phyloP scores from a whole-genome alignment of 257 asterid genomes.

The Gentiana macrophylla region DNA sequence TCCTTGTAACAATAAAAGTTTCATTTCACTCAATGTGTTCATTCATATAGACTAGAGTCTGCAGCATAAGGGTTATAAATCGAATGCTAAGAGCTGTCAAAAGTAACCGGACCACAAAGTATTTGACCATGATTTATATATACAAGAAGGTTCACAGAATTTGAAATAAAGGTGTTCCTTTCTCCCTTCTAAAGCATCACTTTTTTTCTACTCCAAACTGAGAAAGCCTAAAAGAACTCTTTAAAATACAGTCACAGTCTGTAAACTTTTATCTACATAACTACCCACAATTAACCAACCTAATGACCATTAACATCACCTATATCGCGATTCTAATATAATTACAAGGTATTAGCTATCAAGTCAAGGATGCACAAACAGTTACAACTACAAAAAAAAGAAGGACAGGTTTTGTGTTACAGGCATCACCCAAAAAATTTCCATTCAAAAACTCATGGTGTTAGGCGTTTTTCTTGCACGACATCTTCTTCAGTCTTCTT shows the following conservation, averaged over 20 bases:
- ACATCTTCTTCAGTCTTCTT: constrained; percentile 55
- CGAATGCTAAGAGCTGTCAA: too few relatives aligned
- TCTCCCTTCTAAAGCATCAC: background rate
- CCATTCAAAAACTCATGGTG: constrained; percentile 4
- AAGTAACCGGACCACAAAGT: too few relatives aligned
- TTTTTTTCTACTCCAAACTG: constrained; percentile 16
- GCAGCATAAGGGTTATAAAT: too few relatives aligned
- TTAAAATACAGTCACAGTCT: constrained; percentile 11
- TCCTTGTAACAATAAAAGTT: too few relatives aligned
- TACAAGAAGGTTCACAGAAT: too few relatives aligned
- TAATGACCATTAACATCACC: background rate
- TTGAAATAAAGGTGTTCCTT: too few relatives aligned
- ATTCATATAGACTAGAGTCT: too few relatives aligned
- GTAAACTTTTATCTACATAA: constrained; percentile 27
- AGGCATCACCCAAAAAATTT: constrained; percentile 10
- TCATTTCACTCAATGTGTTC: too few relatives aligned
- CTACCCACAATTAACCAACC: constrained; percentile 13
- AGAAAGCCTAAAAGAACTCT: constrained; percentile 9
- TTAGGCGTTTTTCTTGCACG: constrained; percentile 41
- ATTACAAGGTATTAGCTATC: background rate
- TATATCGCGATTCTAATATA: background rate
- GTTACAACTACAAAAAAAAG: constrained; percentile 6
- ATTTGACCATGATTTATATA: too few relatives aligned
- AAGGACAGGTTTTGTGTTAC: background rate
- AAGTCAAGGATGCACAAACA: background rate